Conservation (phyloP, 2,329 filamentous ascomycete species). For the Aspergillus chevalieri region DNA sequence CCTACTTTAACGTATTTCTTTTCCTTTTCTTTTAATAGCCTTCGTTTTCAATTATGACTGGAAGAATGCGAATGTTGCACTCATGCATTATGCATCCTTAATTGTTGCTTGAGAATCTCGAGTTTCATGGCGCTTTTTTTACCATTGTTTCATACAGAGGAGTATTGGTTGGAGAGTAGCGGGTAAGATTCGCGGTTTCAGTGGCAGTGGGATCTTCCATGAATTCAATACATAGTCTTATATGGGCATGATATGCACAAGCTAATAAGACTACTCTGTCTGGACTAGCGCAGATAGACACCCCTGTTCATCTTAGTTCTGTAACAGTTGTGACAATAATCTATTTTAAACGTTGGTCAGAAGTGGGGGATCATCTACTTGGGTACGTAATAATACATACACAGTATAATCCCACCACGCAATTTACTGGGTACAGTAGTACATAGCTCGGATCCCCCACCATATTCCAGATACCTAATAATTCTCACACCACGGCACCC, state of each 20-base stretch:
- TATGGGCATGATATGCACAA: no score
- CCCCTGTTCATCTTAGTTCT: not conserved
- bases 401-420: not conserved
- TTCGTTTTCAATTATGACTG: conserved; percentile 2
- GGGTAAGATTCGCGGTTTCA: not conserved
- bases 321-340: not conserved
- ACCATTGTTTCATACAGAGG: no score
- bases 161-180: no score
- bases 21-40: conserved; percentile 2
- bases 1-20: not conserved
- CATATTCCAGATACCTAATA: not conserved
- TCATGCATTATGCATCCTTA: not conserved
- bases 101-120: not conserved
- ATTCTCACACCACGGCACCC: not conserved
- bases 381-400: not conserved
- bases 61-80: conserved; percentile 4
- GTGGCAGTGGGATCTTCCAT: not conserved
- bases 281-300: not conserved
- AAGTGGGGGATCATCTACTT: not conserved
- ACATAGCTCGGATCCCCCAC: not conserved
- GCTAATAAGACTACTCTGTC: no score
- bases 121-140: not conserved
- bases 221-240: no score
- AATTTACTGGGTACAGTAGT: not conserved
- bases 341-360: not conserved